Evolutionary conservation across 805 yeast genomes (phyloP), one percentile per base, ranked within the genome.

Genomic region (Spathaspora hagerdaliae): DNA sequence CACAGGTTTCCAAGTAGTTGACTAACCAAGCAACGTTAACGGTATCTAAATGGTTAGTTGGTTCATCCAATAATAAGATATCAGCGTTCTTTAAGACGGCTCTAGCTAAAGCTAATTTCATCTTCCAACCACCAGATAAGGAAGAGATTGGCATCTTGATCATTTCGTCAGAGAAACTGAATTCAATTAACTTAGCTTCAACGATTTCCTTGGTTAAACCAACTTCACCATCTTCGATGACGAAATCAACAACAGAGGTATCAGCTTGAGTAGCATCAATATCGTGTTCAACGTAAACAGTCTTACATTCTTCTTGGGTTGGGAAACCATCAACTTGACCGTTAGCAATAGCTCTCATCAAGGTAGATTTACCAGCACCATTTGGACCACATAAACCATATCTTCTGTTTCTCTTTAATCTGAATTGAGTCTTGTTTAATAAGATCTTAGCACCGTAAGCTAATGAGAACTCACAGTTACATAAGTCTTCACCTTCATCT

Each of bases 401-500:
- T 81, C 99, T 88, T 81, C 97, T 91, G 79, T 87, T 94, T 82
- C 96, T 85, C 90, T 89, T 90, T 72, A 94, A 86, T 79, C 99
- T 90, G 73, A 94, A 84, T 81, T 92, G 97, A 61, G 99, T 94
- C 79, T 94, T 92, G 92, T 94, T 94, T 77, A 94, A 89, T 79
- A 94, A 83, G 82, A 94, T 94, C 88, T 94, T 94, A 68, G 99
- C 99, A 92, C 99, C 99, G 77, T 94, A 94, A 74, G 99, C 99
- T 67, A 94, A 83, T 51, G 99, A 94, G 91, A 94, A 94, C 85
- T 94, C 99, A 87, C 98, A 92, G 96, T 94, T 94, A 85, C 99
- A 94, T 69, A 94, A 82, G 72, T 94, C 98, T 81, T 94, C 98
- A 79, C 98, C 99, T 71, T 94, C 98, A 69, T 90, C 97, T 69